Evolutionary conservation across 345 rosid genomes (phyloP).

Genomic region (Camelina neglecta): DNA sequence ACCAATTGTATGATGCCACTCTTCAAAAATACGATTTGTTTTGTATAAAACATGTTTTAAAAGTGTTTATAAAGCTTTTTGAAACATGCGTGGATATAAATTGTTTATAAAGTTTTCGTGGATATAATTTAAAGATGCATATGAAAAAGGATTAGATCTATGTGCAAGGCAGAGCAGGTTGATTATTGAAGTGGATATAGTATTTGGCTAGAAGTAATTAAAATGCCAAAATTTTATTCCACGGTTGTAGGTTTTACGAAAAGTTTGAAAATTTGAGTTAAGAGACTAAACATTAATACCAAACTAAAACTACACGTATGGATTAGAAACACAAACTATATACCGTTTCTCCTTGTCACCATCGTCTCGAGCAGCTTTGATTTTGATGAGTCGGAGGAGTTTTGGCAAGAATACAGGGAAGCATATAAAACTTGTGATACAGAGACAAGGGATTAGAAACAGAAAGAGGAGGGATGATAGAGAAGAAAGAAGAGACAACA

Average conservation of each 20-base stretch:
- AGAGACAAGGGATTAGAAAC: constrained; percentile 10
- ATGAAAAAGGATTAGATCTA: no score
- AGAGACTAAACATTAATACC: no score
- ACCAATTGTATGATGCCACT: no score
- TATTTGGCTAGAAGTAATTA: neutral
- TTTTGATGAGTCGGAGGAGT: constrained; percentile 6
- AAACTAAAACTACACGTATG: no score
- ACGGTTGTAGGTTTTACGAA: neutral
- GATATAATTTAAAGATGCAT: no score
- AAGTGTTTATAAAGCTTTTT: no score
- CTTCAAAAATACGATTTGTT: no score
- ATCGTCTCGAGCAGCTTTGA: neutral
- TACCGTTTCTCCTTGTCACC: neutral
- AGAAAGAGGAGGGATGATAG: neutral
- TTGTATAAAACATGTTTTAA: no score
- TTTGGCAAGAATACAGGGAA: neutral
- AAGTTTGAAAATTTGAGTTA: neutral
- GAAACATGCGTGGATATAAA: no score
- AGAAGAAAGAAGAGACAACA: neutral
- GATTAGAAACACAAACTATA: neutral
- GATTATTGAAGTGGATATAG: neutral
- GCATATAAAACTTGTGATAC: neutral
- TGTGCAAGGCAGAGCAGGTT: neutral
- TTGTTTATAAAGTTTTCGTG: neutral
- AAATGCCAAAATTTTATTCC: no score